phyloP scores from a whole-genome alignment of 352 stramenopile species.

The Phytopythium delawarense region DNA sequence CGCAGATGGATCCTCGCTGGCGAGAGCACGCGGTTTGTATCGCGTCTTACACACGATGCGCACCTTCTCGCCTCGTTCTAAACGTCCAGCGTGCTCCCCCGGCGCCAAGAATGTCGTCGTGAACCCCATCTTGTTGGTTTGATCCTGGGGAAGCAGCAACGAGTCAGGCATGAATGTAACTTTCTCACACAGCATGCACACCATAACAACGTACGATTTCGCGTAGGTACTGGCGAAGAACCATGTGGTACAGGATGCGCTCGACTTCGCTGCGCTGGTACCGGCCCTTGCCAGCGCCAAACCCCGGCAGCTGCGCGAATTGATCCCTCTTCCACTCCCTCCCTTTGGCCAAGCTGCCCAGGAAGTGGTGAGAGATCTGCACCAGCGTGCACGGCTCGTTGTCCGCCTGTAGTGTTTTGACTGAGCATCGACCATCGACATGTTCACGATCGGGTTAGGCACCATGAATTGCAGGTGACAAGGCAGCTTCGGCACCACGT shows the following conservation, averaged over 20 bases:
- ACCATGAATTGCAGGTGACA: neutral
- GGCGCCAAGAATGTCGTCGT: slow-evolving; percentile 77
- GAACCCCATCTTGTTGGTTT: slow-evolving; percentile 79
- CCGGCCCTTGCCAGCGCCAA: slow-evolving; percentile 63
- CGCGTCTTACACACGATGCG: slow-evolving; percentile 80
- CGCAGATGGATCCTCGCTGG: slow-evolving; percentile 13
- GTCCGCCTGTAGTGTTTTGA: slow-evolving; percentile 57
- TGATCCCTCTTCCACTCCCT: slow-evolving; percentile 69
- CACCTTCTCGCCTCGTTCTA: slow-evolving; percentile 64
- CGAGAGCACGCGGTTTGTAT: slow-evolving; percentile 28
- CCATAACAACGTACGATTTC: slow-evolving; percentile 42
- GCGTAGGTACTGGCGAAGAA: slow-evolving; percentile 76
- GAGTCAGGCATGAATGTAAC: too few species aligned
- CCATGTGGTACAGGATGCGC: slow-evolving; percentile 85
- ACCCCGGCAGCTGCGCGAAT: slow-evolving; percentile 52
- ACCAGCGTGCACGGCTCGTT: slow-evolving; percentile 65
- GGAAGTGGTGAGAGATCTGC: slow-evolving; percentile 70
- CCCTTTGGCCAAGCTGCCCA: slow-evolving; percentile 60
- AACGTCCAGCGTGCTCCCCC: slow-evolving; percentile 43
- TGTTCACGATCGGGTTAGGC: neutral
- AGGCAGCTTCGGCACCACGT: slow-evolving; percentile 10
- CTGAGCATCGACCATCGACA: slow-evolving; percentile 10
- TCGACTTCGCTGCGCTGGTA: slow-evolving; percentile 79
- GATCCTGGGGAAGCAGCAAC: slow-evolving; percentile 32
- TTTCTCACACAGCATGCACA: neutral